Percentiles rank a stretch among this genome's conserved stretches.
These are phyloP conservation scores for Rhytidiadelphus loreus DNA, from an alignment of 225 moss, liverwort and hornwort species.

Conservation along the genomic window DNA sequence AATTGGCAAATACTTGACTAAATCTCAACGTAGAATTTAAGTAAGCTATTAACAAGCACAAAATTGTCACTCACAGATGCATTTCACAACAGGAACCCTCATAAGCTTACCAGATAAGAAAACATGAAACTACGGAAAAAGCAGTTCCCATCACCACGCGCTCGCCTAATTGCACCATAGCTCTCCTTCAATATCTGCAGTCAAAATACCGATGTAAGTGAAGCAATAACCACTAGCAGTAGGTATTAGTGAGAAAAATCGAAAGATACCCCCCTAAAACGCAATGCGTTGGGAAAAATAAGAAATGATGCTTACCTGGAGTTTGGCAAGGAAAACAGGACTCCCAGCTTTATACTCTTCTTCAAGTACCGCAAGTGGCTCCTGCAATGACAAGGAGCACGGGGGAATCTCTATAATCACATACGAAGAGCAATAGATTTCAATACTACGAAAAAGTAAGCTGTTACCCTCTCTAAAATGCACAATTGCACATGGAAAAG, in stretches of 20 bases:
- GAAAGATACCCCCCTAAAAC: background rate
- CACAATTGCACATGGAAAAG: background rate
- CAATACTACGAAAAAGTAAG: background rate
- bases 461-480: background rate
- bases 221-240: background rate
- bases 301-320: slow-evolving; percentile 47
- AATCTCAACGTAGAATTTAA: background rate
- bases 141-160: slow-evolving; percentile 98
- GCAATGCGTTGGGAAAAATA: background rate
- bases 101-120: slow-evolving; percentile 75
- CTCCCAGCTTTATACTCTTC: slow-evolving; percentile 89
- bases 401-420: background rate
- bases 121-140: slow-evolving; percentile 99
- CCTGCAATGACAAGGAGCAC: slow-evolving; percentile 44
- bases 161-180: slow-evolving; percentile 86
- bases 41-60: background rate
- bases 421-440: background rate
- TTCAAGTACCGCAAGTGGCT: slow-evolving; percentile 86
- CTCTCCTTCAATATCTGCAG: slow-evolving; percentile 79
- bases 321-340: slow-evolving; percentile 92
- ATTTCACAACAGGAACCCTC: background rate
- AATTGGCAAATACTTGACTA: background rate
- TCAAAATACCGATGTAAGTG: background rate
- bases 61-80: background rate
- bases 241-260: background rate